Base-by-base conservation (phyloP, 495 filamentous ascomycete genomes). In the Antarctomyces pellizariae region DNA sequence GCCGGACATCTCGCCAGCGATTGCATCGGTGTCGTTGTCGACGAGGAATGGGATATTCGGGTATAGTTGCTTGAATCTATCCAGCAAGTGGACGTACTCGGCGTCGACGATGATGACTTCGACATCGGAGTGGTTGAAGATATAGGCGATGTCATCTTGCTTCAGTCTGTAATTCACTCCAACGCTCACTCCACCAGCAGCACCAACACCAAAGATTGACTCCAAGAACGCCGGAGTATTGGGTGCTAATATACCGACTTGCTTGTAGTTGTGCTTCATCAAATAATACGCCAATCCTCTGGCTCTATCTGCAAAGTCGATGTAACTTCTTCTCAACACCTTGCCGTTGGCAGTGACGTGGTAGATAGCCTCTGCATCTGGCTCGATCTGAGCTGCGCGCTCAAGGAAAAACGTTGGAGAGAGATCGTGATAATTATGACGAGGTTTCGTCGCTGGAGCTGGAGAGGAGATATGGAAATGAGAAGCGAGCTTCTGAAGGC, bases 181-280 rank as follows among this genome's bases (percentile, higher is more conserved):
- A 33, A 90, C 69, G 36, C 77, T 72, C 6, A 90, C 60, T 6
- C 54, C 77, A 5, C 80, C 80, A 2, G 77, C 82, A 13, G 82
- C 86, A 1, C 66, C 69, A 41, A 93, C 75, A 4, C 75, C 86
- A 39, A 82, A 97, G 25, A 93, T 72, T 2, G 65, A 58, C 49
- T 95, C 84, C 11, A 95, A 52, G 44, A 93, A 93, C 0, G 80
- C 86, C 2, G 86, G 86, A 3, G 86, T 97, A 44, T 97, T 97
- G 1, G 89, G 71, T 12, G 65, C 67, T 3, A 97, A 56, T 20
- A 97, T 69, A 3, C 86, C 86, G 1, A 71, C 62, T 30, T 73
- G 62, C 42, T 64, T 71, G 38, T 61, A 64, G 5, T 57, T 58
- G 29, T 72, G 59, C 41, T 77, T 75, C 24, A 59, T 62, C 26